A percentile compares a stretch with the other conserved stretches of the same genome.
Evolutionary conservation across 116 monocot genomes (phyloP).

Genomic region (Cymodocea nodosa): DNA sequence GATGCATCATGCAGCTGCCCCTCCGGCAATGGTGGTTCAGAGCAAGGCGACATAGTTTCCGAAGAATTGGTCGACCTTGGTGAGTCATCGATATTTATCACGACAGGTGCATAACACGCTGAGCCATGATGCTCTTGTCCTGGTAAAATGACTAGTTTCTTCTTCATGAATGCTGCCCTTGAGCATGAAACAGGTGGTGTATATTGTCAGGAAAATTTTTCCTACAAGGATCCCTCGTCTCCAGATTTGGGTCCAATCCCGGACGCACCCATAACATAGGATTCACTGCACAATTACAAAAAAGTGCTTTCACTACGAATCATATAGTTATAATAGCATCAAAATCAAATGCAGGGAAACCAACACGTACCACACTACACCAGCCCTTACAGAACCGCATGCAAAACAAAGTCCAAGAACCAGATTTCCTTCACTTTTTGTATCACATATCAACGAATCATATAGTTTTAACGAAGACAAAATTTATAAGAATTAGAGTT

Average conservation of each 20-base stretch:
- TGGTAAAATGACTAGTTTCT: not conserved
- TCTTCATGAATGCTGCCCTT: not conserved
- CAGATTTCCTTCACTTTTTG: too few relatives aligned
- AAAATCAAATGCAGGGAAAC: not conserved
- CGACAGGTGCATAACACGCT: not conserved
- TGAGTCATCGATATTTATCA: too few relatives aligned
- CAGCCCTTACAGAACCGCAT: too few relatives aligned
- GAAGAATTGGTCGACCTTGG: too few relatives aligned
- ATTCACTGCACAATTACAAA: not conserved
- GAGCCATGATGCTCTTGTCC: not conserved
- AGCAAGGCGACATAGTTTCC: too few relatives aligned
- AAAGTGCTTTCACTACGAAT: not conserved
- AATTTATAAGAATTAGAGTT: too few relatives aligned
- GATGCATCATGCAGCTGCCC: too few relatives aligned
- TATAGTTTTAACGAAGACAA: too few relatives aligned
- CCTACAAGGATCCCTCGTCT: not conserved
- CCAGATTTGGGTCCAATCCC: not conserved
- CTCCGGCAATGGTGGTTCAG: too few relatives aligned
- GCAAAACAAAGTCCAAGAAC: too few relatives aligned
- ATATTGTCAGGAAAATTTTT: not conserved
- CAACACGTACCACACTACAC: not conserved
- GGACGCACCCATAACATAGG: not conserved
- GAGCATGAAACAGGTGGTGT: not conserved
- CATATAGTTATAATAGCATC: not conserved
- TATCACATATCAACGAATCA: too few relatives aligned